Evolutionary conservation across 441 rosid genomes (phyloP).

Genomic region (Melastoma candidum): DNA sequence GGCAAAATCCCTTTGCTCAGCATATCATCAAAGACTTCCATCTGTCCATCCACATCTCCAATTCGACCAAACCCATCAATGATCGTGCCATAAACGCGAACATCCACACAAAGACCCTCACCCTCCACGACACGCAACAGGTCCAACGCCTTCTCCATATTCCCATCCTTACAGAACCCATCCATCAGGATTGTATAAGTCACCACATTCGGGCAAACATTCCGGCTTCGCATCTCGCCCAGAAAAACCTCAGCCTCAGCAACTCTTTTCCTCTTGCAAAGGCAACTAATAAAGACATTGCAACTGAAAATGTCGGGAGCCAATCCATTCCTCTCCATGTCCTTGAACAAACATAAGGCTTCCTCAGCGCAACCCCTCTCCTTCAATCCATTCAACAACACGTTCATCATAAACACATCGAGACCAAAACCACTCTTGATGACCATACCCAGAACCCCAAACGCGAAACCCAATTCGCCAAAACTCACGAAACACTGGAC

Average conservation of each 20-base stretch:
- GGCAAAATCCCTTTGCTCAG: constrained; percentile 32
- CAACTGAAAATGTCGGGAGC: constrained; percentile 30
- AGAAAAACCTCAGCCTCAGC: constrained; percentile 26
- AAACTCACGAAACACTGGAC: constrained; percentile 43
- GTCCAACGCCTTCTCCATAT: constrained; percentile 28
- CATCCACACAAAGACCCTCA: constrained; percentile 37
- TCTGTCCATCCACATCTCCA: constrained; percentile 29
- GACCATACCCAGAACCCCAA: constrained; percentile 42
- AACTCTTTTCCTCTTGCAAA: constrained; percentile 28
- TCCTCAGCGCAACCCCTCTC: constrained; percentile 22
- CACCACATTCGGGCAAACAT: constrained; percentile 23
- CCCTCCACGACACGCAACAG: constrained; percentile 26
- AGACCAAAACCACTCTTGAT: constrained; percentile 45
- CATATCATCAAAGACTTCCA: constrained; percentile 39
- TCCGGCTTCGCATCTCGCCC: constrained; percentile 22
- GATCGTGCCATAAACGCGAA: constrained; percentile 34
- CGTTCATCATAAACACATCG: constrained; percentile 31
- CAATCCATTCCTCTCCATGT: constrained; percentile 23
- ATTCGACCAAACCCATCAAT: constrained; percentile 36
- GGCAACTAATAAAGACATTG: constrained; percentile 30
- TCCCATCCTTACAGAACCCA: constrained; percentile 37
- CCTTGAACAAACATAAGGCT: constrained; percentile 28
- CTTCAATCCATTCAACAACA: constrained; percentile 50
- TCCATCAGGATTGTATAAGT: constrained; percentile 39
- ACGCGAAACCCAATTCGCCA: constrained; percentile 22